phyloP scores from a whole-genome alignment of 805 yeast species.

The Suhomyces faveliae region DNA sequence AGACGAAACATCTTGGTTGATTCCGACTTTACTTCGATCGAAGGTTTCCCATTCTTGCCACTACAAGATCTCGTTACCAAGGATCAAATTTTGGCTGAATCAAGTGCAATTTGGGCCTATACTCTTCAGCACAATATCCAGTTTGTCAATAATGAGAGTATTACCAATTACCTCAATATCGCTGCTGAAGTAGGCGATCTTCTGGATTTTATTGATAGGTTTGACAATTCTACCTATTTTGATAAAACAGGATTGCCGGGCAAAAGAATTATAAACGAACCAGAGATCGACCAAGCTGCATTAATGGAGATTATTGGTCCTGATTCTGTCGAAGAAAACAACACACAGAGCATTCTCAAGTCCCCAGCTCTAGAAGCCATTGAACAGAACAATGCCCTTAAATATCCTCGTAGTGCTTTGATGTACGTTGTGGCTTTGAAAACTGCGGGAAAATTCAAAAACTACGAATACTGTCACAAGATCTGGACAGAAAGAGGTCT shows the following conservation, averaged over 20 bases:
- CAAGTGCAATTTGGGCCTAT: slow-evolving; percentile 72
- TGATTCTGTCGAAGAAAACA: neutral
- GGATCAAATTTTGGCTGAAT: slow-evolving; percentile 61
- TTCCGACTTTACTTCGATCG: slow-evolving; percentile 30
- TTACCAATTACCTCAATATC: slow-evolving; percentile 54
- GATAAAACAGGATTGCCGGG: slow-evolving; percentile 23
- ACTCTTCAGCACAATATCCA: slow-evolving; percentile 44
- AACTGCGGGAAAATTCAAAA: slow-evolving; percentile 60
- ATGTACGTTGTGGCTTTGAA: slow-evolving; percentile 61
- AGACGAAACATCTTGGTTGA: slow-evolving; percentile 47
- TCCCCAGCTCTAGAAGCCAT: slow-evolving; percentile 21
- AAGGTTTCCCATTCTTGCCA: slow-evolving; percentile 71
- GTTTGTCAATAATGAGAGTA: slow-evolving; percentile 39
- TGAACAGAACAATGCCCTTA: neutral
- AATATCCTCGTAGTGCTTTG: slow-evolving; percentile 35
- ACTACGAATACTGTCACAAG: slow-evolving; percentile 56
- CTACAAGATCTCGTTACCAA: slow-evolving; percentile 39
- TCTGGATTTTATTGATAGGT: slow-evolving; percentile 35
- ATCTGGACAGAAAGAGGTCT: slow-evolving; percentile 80
- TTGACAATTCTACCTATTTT: slow-evolving; percentile 25
- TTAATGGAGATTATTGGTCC: neutral
- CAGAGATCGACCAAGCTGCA: neutral
- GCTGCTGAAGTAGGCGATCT: slow-evolving; percentile 35
- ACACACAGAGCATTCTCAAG: slow-evolving; percentile 11
- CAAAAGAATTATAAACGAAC: slow-evolving; percentile 4